A percentile compares a stretch with the other conserved stretches of the same genome.
These are phyloP conservation scores for Puccinia polysora DNA, from an alignment of 1,284 basidiomycete species.

Conservation along the genomic window DNA sequence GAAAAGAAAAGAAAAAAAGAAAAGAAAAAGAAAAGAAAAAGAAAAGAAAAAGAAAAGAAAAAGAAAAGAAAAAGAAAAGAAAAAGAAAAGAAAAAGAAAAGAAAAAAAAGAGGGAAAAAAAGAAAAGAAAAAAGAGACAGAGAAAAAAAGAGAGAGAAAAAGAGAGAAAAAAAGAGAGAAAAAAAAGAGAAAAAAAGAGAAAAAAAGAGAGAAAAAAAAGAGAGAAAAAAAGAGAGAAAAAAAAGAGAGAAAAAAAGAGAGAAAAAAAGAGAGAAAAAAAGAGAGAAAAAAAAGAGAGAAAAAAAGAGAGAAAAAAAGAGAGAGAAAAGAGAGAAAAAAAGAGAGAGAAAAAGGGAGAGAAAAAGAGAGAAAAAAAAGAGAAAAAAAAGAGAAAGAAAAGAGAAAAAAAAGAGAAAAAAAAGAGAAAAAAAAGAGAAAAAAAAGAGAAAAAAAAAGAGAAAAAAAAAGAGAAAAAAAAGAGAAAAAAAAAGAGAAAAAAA, in stretches of 20 bases:
- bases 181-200: not conserved
- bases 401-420: not conserved
- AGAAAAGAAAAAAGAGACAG: not conserved
- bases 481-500: conserved; percentile 4
- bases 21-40: not conserved
- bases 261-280: not conserved
- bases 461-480: not conserved
- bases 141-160: not conserved
- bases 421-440: not conserved
- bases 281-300: not conserved
- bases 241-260: not conserved
- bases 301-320: not conserved
- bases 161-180: not conserved
- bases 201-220: not conserved
- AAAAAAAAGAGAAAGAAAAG: not conserved
- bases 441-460: not conserved
- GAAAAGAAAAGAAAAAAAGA: not conserved
- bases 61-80: not conserved
- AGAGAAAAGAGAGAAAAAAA: not conserved
- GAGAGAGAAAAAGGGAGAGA: not conserved
- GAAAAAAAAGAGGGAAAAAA: not conserved
- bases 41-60: not conserved
- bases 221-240: not conserved
- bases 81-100: not conserved
- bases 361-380: not conserved